Evolutionary conservation across 306 rosid genomes (phyloP), one percentile per base, ranked within the genome.

Genomic region (Oxytropis ochrocephala): DNA sequence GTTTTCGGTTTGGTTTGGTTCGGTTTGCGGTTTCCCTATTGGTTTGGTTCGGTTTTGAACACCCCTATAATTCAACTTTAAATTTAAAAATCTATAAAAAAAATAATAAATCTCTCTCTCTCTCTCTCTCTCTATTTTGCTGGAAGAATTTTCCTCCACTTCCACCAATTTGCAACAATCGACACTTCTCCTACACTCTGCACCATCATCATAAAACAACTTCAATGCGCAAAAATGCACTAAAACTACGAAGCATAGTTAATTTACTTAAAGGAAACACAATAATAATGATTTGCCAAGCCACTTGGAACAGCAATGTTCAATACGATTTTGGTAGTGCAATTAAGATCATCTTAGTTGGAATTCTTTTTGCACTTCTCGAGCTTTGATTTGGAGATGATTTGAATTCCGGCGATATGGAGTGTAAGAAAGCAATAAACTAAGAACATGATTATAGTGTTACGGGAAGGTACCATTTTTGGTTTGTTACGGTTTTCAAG

Each of bases 101-200:
- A n/a, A n/a, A n/a, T n/a, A n/a, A n/a, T n/a, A n/a, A n/a, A n/a
- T n/a, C n/a, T n/a, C n/a, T n/a, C n/a, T n/a, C n/a, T n/a, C n/a
- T n/a, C n/a, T n/a, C n/a, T n/a, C n/a, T n/a, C n/a, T n/a, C n/a
- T n/a, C n/a, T n/a, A 91, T 83, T 76, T 85, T 94, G 49, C 66
- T 80, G 56, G 91, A 84, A 13, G 95, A 87, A 67, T 94, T 94
- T 71, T 88, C 87, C 75, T 94, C 99, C 24, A 88, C 92, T 67
- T 94, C 98, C 51, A 91, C 99, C 58, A 94, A 76, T 69, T 90
- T 2, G 97, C 99, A 9, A 88, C 85, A 56, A 94, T 82, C 7
- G 99, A 88, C 5, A 91, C 92, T 77, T 94, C 97, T 56, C 95
- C 92, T 8, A 95, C 98, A 63, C 89, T 88, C 98, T 87, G 79